Evolutionary conservation across 495 filamentous ascomycete genomes (phyloP).

Genomic region (Chaetomium tenue): DNA sequence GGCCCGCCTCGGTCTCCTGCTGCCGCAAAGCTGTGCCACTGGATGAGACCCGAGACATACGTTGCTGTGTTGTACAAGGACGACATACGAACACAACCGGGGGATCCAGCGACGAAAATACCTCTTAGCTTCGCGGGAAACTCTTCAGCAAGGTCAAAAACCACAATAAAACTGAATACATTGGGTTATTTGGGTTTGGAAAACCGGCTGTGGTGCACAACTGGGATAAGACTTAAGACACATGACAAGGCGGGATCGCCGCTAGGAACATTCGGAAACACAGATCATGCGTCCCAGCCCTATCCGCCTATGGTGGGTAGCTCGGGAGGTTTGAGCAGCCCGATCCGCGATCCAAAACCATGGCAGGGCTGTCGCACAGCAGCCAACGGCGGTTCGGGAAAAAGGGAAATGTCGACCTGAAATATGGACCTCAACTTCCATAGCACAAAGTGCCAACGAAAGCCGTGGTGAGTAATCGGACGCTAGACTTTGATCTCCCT

Average conservation of each 20-base stretch:
- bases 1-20: not conserved
- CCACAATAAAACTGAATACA: too few relatives aligned
- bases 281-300: not conserved
- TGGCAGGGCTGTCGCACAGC: constrained; percentile 11
- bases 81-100: not conserved
- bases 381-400: not conserved
- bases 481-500: constrained; percentile 45
- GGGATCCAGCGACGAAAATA: too few relatives aligned
- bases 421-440: constrained; percentile 52
- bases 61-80: not conserved
- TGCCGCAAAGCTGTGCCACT: not conserved
- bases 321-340: not conserved
- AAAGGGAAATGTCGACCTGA: constrained; percentile 41
- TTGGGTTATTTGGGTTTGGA: too few relatives aligned
- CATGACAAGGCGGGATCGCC: not conserved
- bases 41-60: constrained; percentile 1
- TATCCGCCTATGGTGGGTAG: not conserved
- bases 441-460: constrained; percentile 35
- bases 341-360: constrained; percentile 1
- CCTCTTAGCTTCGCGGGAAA: too few relatives aligned
- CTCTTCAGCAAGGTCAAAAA: too few relatives aligned
- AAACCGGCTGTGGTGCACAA: too few relatives aligned
- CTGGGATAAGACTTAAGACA: too few relatives aligned
- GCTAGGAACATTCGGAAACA: constrained; percentile 2
- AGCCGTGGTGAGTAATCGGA: constrained; percentile 53